Conservation (phyloP, 768 basidiomycete species). For the Phylloporus sp. region DNA sequence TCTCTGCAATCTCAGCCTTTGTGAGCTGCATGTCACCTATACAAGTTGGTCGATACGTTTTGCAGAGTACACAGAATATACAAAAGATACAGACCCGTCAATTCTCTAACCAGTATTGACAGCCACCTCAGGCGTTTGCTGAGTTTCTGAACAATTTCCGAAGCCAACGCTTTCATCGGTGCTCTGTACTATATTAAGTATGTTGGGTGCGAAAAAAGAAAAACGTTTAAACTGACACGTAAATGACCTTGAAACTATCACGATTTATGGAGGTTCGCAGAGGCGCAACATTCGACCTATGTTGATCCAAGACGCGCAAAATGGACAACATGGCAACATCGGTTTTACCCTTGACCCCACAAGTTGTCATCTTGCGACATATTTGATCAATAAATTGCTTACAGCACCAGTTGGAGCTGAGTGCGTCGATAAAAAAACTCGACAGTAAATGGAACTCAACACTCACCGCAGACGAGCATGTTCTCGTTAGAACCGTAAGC, state of each 20-base stretch:
- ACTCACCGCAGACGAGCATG: conserved; percentile 59
- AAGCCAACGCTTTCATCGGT: conserved; percentile 96
- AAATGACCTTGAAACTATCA: conserved; percentile 90
- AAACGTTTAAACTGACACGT: conserved; percentile 57
- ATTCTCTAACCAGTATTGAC: conserved; percentile 76
- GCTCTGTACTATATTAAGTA: conserved; percentile 50
- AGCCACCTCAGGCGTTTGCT: conserved; percentile 89
- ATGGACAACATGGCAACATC: conserved; percentile 95
- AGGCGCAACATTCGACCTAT: conserved; percentile 38
- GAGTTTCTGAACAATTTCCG: conserved; percentile 92
- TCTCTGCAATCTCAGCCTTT: conserved; percentile 86
- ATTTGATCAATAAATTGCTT: conserved; percentile 27
- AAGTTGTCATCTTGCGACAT: conserved; percentile 2
- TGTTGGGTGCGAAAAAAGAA: background rate
- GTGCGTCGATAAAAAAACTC: background rate
- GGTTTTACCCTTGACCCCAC: conserved; percentile 80
- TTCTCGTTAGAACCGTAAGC: conserved; percentile 97
- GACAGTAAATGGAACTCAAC: background rate
- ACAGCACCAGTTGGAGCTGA: conserved; percentile 97
- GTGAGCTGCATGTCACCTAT: conserved; percentile 94
- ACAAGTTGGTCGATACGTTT: background rate
- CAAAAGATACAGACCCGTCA: conserved; percentile 60
- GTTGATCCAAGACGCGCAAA: conserved; percentile 79
- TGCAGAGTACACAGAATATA: background rate
- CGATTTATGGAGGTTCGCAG: conserved; percentile 52